Evolutionary conservation across 305 asterid genomes (phyloP), one percentile per base, ranked within the genome.

Genomic region (Fraxinus albicans): DNA sequence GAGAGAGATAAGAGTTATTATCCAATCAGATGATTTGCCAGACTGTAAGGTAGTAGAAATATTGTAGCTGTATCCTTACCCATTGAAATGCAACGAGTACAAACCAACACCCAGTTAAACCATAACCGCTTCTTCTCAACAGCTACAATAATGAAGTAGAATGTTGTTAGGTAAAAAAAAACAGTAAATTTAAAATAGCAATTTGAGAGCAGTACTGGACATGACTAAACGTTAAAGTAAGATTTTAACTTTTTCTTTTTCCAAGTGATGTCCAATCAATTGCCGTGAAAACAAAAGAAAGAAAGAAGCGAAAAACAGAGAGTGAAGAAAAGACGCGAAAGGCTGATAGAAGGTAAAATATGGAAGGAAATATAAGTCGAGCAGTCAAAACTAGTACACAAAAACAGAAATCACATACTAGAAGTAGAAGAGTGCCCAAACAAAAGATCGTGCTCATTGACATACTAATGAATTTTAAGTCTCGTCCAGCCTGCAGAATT

Each of bases 31-130:
- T 36, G 9, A n/a, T 58, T 70, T 25, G 47, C 19, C 33, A 25
- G 21, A 34, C 83, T 34, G 36, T 53, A 40, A 69, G 81, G 10
- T 31, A 79, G 74, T 76, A 77, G 77, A 76, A 76, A 38, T 35
- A 34, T 7, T 23, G 73, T 65, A 23, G 73, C 73, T 1, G 29
- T 8, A 72, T 23, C 78, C 89, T 86, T 90, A 93, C 98, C 98
- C 99, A 96, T 88, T 96, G 99, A 88, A 96, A 96, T 21, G 95
- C 95, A 44, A 91, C 98, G 34, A 94, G 97, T 0, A 97, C 84
- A 79, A 92, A 94, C 99, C 98, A 96, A 85, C 94, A 91, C 4
- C 94, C 97, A 13, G 93, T 74, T 85, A 94, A 87, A 81, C 99
- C 97, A 78, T 81, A 88, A 82, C 98, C 97, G 76, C 70, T 90